Evolutionary conservation across 352 stramenopile genomes (phyloP).

Genomic region (Globisporangium yorkense): DNA sequence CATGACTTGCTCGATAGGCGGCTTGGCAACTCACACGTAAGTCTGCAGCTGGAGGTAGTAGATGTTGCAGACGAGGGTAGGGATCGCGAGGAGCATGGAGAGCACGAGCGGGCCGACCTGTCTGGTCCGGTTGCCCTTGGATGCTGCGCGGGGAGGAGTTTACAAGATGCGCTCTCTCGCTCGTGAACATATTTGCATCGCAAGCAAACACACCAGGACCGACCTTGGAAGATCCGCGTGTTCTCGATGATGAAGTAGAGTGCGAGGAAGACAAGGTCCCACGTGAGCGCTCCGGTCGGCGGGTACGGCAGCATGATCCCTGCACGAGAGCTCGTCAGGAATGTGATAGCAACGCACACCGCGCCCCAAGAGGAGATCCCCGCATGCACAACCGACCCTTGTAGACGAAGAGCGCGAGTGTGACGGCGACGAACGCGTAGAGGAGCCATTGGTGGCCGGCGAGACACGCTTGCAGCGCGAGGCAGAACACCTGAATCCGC

Average conservation of each 20-base stretch:
- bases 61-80: constrained; percentile 56
- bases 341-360: neutral
- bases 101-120: constrained; percentile 53
- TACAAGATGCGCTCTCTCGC: neutral
- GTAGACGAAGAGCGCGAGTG: constrained; percentile 58
- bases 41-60: constrained; percentile 77
- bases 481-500: constrained; percentile 12
- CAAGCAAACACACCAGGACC: neutral
- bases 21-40: constrained; percentile 41
- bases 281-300: constrained; percentile 38
- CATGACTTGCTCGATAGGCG: neutral
- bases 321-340: constrained; percentile 13
- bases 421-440: constrained; percentile 43
- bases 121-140: constrained; percentile 80
- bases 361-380: neutral
- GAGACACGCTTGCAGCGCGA: constrained; percentile 70
- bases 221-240: constrained; percentile 66
- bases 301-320: constrained; percentile 43
- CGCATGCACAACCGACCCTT: constrained; percentile 30
- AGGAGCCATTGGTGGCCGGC: constrained; percentile 64
- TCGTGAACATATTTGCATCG: neutral
- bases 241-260: constrained; percentile 57
- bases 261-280: constrained; percentile 56
- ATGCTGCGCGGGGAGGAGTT: constrained; percentile 21
- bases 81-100: constrained; percentile 42